Percentiles rank a stretch among this genome's conserved stretches.
Evolutionary conservation across 371 early-diverging fungal genomes (phyloP).

Genomic region (Mycotypha africana): DNA sequence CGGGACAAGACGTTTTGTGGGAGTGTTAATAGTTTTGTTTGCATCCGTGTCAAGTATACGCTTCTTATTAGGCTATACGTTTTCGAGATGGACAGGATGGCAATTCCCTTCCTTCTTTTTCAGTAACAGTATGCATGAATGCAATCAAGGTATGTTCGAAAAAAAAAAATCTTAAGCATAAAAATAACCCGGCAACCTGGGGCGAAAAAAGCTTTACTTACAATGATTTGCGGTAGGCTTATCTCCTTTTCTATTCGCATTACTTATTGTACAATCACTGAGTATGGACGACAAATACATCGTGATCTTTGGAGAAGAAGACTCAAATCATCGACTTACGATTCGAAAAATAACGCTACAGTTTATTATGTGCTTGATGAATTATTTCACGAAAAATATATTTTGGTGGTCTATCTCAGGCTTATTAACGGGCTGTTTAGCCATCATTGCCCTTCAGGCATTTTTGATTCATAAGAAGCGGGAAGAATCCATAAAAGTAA

Average conservation of each 20-base stretch:
- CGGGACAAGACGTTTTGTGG: slow-evolving; percentile 38
- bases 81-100: slow-evolving; percentile 54
- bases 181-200: too few species aligned
- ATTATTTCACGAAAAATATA: slow-evolving; percentile 47
- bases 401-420: slow-evolving; percentile 62
- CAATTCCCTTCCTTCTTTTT: slow-evolving; percentile 54
- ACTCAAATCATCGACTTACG: slow-evolving; percentile 28
- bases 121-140: slow-evolving; percentile 56
- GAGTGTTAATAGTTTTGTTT: slow-evolving; percentile 23
- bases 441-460: slow-evolving; percentile 31
- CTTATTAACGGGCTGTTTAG: slow-evolving; percentile 42
- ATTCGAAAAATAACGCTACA: slow-evolving; percentile 45
- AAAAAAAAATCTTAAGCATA: slow-evolving; percentile 7
- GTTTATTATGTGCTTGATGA: slow-evolving; percentile 46
- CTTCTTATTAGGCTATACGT: slow-evolving; percentile 43
- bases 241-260: slow-evolving; percentile 51
- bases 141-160: slow-evolving; percentile 48
- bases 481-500: slow-evolving; percentile 19
- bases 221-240: slow-evolving; percentile 27
- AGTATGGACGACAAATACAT: slow-evolving; percentile 52
- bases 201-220: background rate
- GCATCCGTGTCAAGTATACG: slow-evolving; percentile 28
- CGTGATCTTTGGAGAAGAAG: slow-evolving; percentile 34
- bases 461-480: slow-evolving; percentile 23
- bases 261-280: slow-evolving; percentile 51